Evolutionary conservation across 768 basidiomycete species (phyloP).

Genomic region (Amanita fuliginea): DNA sequence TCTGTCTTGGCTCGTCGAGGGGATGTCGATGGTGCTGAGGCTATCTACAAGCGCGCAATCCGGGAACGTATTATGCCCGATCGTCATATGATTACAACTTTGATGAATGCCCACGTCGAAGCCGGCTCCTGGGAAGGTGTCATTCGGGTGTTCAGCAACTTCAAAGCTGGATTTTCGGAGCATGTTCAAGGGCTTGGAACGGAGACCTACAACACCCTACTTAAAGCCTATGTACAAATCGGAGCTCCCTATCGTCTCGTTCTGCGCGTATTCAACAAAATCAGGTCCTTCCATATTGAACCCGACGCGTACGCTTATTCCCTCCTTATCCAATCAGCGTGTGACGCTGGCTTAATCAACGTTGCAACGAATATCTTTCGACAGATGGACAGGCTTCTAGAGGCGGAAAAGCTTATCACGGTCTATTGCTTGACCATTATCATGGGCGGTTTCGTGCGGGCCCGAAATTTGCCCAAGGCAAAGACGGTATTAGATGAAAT

Average conservation of each 20-base stretch:
- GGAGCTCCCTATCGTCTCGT: conserved; percentile 68
- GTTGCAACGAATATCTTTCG: conserved; percentile 55
- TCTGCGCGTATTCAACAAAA: conserved; percentile 44
- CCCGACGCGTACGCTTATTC: conserved; percentile 62
- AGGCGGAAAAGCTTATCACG: conserved; percentile 30
- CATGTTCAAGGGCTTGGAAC: conserved; percentile 33
- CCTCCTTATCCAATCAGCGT: conserved; percentile 70
- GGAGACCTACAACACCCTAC: conserved; percentile 63
- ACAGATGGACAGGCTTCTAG: conserved; percentile 48
- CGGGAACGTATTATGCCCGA: conserved; percentile 53
- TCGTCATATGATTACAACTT: conserved; percentile 47
- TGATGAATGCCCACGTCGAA: conserved; percentile 81
- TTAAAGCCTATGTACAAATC: conserved; percentile 76
- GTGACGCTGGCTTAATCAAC: conserved; percentile 56
- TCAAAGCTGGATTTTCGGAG: conserved; percentile 23
- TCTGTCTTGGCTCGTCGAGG: conserved; percentile 49
- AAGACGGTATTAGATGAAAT: conserved; percentile 66
- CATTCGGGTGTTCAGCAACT: conserved; percentile 55
- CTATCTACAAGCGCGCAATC: conserved; percentile 54
- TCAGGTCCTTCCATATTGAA: conserved; percentile 32
- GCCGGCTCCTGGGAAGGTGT: conserved; percentile 72
- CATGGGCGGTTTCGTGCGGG: conserved; percentile 60
- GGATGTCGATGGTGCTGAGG: conserved; percentile 57
- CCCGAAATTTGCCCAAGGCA: conserved; percentile 41
- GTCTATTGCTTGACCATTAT: conserved; percentile 62